Base-by-base conservation (phyloP, 2,329 filamentous ascomycete genomes). In the Beauveria brongniartii region DNA sequence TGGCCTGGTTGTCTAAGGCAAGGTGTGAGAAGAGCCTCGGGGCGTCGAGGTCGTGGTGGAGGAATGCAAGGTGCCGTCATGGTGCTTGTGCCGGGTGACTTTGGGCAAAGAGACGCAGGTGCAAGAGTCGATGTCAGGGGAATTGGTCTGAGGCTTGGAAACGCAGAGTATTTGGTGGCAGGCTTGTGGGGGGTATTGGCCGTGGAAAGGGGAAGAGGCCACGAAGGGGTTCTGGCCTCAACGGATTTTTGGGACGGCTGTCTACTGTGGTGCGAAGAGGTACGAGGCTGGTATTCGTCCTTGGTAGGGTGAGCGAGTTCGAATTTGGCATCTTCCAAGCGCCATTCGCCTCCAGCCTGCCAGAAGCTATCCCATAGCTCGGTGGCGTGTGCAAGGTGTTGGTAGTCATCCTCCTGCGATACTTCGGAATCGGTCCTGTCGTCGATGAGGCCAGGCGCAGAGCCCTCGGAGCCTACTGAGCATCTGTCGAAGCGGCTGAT, bases 331-430 rank as follows among this genome's bases (percentile, higher is more conserved):
- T 30, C 53, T 37, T 63, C 61, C 5, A 56, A 47, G 14, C 59
- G 52, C 59, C 59, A 61, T 22, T 61, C 59, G 9, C 59, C 58
- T 34, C 57, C 64, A 1, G 63, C 66, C 44, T 67, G 66, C 80
- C 79, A 82, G 66, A 82, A 83, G 58, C 72, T 78, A 65, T 82
- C 78, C 80, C 80, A 83, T 2, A 81, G 67, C 65, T 80, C 75
- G 28, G 74, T 68, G 5, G 74, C 73, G 37, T 78, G 74, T 22
- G 74, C 67, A 60, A 78, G 76, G 63, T 80, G 78, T 62, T 79
- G 76, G 61, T 76, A 75, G 64, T 82, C 80, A 47, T 82, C 80
- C 22, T 83, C 80, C 37, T 72, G 65, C 6, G 80, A 83, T 20
- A 71, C 68, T 56, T 83, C 81, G 5, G 80, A 82, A 65, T 81